Conservation (phyloP, 2,329 filamentous ascomycete species). For the Alternaria conjuncta region DNA sequence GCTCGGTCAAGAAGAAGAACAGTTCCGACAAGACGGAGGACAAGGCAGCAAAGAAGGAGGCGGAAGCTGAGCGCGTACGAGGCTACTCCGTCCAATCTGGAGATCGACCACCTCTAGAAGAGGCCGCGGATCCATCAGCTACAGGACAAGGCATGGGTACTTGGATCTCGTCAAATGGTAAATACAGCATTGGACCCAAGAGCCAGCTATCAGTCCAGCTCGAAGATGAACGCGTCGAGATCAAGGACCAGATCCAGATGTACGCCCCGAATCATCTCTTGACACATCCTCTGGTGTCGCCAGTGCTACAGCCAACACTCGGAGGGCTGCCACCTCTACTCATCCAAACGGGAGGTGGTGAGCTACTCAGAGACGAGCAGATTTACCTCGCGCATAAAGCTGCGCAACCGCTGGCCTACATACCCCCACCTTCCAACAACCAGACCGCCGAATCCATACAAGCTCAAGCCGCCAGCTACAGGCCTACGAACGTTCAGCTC, state of each 20-base stretch:
- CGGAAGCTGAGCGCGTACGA: constrained; percentile 41
- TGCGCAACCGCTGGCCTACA: constrained; percentile 79
- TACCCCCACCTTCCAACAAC: constrained; percentile 58
- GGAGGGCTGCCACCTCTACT: constrained; percentile 88
- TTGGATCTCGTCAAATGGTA: constrained; percentile 42
- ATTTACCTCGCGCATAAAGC: constrained; percentile 95
- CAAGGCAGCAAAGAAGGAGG: constrained; percentile 44
- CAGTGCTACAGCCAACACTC: constrained; percentile 83
- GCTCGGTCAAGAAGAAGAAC: constrained; percentile 5
- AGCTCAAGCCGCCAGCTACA: constrained; percentile 71
- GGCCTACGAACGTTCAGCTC: constrained; percentile 87
- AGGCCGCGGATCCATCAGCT: constrained; percentile 11
- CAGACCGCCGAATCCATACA: constrained; percentile 64
- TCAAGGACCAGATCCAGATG: constrained; percentile 93
- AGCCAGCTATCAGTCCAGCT: constrained; percentile 68
- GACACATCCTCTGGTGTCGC: constrained; percentile 87
- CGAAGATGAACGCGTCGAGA: constrained; percentile 67
- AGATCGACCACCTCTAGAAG: constrained; percentile 24
- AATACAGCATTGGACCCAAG: constrained; percentile 46
- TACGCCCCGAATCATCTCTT: constrained; percentile 84
- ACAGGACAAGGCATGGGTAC: constrained; percentile 11
- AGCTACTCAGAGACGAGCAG: constrained; percentile 91
- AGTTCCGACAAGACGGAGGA: constrained; percentile 26
- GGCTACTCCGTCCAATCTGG: constrained; percentile 41
- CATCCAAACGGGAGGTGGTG: constrained; percentile 85